Percentiles rank a stretch among this genome's conserved stretches.
phyloP scores from a whole-genome alignment of 2,329 filamentous ascomycete species.

The Tolypocladium album region DNA sequence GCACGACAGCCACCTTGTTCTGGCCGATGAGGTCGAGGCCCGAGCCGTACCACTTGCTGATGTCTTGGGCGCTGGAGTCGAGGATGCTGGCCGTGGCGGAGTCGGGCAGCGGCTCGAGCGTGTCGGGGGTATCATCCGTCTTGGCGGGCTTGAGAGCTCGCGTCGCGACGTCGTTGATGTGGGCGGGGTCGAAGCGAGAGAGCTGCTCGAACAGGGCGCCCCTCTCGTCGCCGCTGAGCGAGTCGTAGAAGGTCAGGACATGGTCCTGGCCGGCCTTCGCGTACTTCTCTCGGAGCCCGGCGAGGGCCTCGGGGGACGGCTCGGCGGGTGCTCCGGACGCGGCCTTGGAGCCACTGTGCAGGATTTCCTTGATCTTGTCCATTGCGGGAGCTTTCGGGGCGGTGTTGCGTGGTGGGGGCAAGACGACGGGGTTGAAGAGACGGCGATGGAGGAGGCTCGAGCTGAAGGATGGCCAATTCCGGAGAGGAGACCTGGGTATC shows the following conservation, averaged over 20 bases:
- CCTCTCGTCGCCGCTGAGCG: slow-evolving; percentile 63
- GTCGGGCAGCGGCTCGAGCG: slow-evolving; percentile 79
- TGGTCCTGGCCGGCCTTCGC: slow-evolving; percentile 70
- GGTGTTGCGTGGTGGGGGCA: slow-evolving; percentile 6
- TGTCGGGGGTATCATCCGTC: slow-evolving; percentile 41
- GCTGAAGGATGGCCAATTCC: not conserved
- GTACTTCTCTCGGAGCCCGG: slow-evolving; percentile 60
- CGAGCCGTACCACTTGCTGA: slow-evolving; percentile 74
- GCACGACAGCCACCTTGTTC: slow-evolving; percentile 72
- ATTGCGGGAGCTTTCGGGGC: slow-evolving; percentile 16
- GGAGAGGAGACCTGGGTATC: not conserved
- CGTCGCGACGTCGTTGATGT: slow-evolving; percentile 81
- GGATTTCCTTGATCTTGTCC: slow-evolving; percentile 32
- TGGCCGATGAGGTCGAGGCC: slow-evolving; percentile 71
- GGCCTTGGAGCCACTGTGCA: slow-evolving; percentile 24
- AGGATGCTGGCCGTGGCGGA: slow-evolving; percentile 82
- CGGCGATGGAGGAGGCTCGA: not conserved
- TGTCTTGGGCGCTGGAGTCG: slow-evolving; percentile 69
- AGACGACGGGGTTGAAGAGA: not conserved
- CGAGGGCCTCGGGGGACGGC: slow-evolving; percentile 56
- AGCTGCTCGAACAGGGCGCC: slow-evolving; percentile 73
- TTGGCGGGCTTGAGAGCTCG: slow-evolving; percentile 71
- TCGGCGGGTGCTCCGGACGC: slow-evolving; percentile 26
- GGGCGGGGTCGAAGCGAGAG: slow-evolving; percentile 65
- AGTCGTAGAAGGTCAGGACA: slow-evolving; percentile 74